Evolutionary conservation across 176 grass and related monocot genomes (phyloP), one percentile per base, ranked within the genome.

Genomic region (Musa troglodytarum): DNA sequence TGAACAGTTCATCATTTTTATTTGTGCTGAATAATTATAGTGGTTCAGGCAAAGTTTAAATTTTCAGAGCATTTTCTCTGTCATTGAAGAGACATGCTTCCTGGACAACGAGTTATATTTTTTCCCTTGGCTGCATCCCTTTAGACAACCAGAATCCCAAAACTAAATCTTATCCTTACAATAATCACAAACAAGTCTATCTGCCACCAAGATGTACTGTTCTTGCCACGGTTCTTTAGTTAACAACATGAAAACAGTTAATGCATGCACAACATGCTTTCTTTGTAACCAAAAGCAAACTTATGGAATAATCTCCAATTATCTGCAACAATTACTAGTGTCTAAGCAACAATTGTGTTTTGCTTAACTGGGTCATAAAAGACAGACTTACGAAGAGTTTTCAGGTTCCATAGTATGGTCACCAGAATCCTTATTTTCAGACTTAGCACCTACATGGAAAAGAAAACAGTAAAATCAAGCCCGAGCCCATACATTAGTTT

Each of bases 311-410:
- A 25, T 26, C 8, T 65, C 24, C 26, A 26, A 10, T 65, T 65
- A 26, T 65, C 63, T 10, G 26, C 26, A 14, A 65, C n/a, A 28
- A 65, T 65, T 23, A 65, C 10, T 65, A 22, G 22, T 12, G 20
- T 25, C 9, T 26, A 65, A 65, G n/a, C n/a, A 28, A 12, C 21
- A 65, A 65, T 12, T 26, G 63, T 8, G 2, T 19, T 65, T 3
- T 26, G 1, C 63, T 65, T 65, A 11, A 65, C 9, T 65, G 9
- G 24, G 9, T 29, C 63, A 64, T 23, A 10, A 24, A 64, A 69
- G 13, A 8, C 67, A 69, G 19, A 84, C 88, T 87, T 90, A 90
- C 88, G 72, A 55, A 25, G 88, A 87, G 67, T 19, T 87, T 78
- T 87, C 84, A 13, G 80, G 76, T 77, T 72, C 84, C 17, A 75